A percentile compares a stretch with the other conserved stretches of the same genome.
phyloP scores from a whole-genome alignment of 345 rosid species.

The Populus ilicifolia region DNA sequence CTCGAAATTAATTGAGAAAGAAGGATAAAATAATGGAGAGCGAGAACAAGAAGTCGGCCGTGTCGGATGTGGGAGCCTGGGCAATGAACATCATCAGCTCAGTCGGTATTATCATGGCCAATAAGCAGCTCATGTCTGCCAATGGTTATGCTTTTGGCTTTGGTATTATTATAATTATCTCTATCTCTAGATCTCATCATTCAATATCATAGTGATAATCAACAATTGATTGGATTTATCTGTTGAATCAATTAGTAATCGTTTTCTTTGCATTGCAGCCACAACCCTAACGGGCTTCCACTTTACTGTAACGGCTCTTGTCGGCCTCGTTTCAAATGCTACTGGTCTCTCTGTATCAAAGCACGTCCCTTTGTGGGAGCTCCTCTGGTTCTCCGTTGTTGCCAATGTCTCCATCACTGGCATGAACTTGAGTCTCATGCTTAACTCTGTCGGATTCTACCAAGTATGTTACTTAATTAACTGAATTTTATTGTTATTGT shows the following conservation, averaged over 20 bases:
- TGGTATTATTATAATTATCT: slow-evolving; percentile 34
- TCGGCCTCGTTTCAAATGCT: slow-evolving; percentile 84
- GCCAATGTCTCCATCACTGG: slow-evolving; percentile 82
- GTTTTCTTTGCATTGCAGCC: slow-evolving; percentile 37
- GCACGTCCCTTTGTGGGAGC: slow-evolving; percentile 93
- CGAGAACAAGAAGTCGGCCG: slow-evolving; percentile 62
- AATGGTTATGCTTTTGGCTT: slow-evolving; percentile 74
- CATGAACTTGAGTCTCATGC: slow-evolving; percentile 94
- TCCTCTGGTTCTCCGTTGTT: slow-evolving; percentile 83
- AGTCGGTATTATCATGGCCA: slow-evolving; percentile 93
- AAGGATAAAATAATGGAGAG: slow-evolving; percentile 29
- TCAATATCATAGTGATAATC: not conserved
- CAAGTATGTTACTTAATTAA: slow-evolving; percentile 33
- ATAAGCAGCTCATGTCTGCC: slow-evolving; percentile 92
- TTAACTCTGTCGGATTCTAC: slow-evolving; percentile 92
- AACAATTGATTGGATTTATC: not conserved
- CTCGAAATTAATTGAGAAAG: not conserved
- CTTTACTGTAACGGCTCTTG: slow-evolving; percentile 76
- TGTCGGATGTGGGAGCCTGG: slow-evolving; percentile 93
- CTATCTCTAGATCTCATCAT: not conserved
- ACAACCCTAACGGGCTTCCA: slow-evolving; percentile 93
- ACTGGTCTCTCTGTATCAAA: slow-evolving; percentile 71
- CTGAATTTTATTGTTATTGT: not conserved
- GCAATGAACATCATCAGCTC: slow-evolving; percentile 89
- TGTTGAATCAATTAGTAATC: not conserved